Evolutionary conservation across 106 monocot genomes (phyloP), one percentile per base, ranked within the genome.

Genomic region (Phalaenopsis equestris): DNA sequence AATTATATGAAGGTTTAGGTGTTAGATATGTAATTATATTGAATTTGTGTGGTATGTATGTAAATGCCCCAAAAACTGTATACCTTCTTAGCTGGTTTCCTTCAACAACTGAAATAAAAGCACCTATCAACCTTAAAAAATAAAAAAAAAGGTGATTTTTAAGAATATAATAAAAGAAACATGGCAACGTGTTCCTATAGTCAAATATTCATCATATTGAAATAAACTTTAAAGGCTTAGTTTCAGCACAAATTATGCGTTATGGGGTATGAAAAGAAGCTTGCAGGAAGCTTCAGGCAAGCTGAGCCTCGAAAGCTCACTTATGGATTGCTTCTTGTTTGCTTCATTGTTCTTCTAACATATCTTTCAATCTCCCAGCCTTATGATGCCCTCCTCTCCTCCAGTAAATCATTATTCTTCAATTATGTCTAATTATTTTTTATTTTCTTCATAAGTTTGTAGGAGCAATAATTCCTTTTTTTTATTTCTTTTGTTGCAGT

Each of bases 251-350:
- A 5, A 21, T 19, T 24, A 12, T 52, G 1, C 72, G 12, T 72
- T 30, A 72, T 72, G 72, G 72, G 72, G 24, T 72, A 72, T 72
- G 72, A 72, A 14, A 72, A 72, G 72, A 38, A 39, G 72, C 36
- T 72, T 5, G 72, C 72, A 8, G 9, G 38, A 14, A 72, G 72
- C 38, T 72, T 72, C 19, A 72, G 72, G 24, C 72, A 72, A 38
- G 12, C 36, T 72, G 72, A 72, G 72, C 72, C 72, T 30, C 38
- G 39, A 72, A 72, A 72, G 72, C 72, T 72, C 4, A 72, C 72
- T 24, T 72, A n/a, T 72, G 72, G 72, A 38, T 14, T 72, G 24
- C 72, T 72, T 30, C 24, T 72, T 39, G 37, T 30, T 39, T 72
- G 72, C 72, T 72, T 72, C 37, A 37, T 72, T 5, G 72, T 72